A percentile compares a stretch with the other conserved stretches of the same genome.
phyloP scores from a whole-genome alignment of 139 green algal genomes.

The Volvox reticuliferus region DNA sequence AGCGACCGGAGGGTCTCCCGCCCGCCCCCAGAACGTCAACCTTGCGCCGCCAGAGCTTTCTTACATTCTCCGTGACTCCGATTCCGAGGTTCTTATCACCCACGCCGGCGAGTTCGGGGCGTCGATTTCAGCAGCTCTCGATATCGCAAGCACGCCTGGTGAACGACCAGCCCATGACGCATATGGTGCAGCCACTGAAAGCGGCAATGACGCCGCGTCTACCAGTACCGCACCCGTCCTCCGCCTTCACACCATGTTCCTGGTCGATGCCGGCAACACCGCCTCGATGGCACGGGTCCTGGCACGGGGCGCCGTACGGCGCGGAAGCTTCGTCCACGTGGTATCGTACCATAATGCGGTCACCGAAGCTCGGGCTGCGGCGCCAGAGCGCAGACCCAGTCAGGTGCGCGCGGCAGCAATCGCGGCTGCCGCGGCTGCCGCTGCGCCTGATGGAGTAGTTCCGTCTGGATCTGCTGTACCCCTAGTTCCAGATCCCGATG shows the following conservation, averaged over 20 bases:
- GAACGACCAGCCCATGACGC: too few relatives aligned
- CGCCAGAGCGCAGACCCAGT: neutral
- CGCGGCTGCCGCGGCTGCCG: neutral
- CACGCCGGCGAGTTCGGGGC: slow-evolving; percentile 55
- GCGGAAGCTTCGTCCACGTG: neutral
- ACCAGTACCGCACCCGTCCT: neutral
- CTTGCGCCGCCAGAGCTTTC: slow-evolving; percentile 79
- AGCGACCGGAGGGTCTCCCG: too few relatives aligned
- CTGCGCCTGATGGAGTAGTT: neutral
- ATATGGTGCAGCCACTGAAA: neutral
- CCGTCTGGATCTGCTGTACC: too few relatives aligned
- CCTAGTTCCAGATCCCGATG: neutral
- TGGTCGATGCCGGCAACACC: neutral
- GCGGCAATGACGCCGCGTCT: neutral
- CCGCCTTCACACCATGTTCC: slow-evolving; percentile 33
- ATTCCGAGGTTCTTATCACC: slow-evolving; percentile 64
- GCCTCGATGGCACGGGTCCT: neutral
- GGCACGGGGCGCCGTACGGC: neutral
- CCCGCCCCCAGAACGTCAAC: slow-evolving; percentile 68
- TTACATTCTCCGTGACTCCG: slow-evolving; percentile 77
- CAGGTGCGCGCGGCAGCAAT: neutral
- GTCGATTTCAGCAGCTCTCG: slow-evolving; percentile 39
- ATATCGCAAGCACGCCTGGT: neutral
- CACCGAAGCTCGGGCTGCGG: neutral
- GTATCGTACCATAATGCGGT: neutral